Conservation (phyloP, 768 basidiomycete species). For the Pisolithus sp. region DNA sequence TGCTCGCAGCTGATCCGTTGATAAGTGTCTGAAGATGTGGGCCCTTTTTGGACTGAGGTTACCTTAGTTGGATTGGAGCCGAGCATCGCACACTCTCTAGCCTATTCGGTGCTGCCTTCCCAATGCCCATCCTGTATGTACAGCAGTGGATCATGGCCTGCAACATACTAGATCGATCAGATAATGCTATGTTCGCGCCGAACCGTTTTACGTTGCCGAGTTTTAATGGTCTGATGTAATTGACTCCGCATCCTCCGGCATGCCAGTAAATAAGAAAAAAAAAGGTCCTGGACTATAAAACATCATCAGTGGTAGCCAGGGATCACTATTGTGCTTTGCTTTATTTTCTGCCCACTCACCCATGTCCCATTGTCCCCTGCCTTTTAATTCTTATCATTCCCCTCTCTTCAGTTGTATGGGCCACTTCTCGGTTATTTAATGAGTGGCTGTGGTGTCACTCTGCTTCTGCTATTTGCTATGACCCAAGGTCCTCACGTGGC, state of each 20-base stretch:
- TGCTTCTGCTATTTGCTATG: constrained; percentile 29
- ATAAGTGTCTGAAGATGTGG: background rate
- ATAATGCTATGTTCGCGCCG: background rate
- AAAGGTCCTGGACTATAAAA: background rate
- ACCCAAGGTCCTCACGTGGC: constrained; percentile 30
- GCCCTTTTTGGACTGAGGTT: background rate
- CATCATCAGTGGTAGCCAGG: constrained; percentile 1
- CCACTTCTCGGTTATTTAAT: constrained; percentile 7
- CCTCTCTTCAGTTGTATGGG: constrained; percentile 1
- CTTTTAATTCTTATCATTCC: background rate
- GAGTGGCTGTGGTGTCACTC: constrained; percentile 28
- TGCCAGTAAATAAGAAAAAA: background rate
- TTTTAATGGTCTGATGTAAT: background rate
- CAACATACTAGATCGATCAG: background rate
- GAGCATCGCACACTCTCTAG: too few species aligned
- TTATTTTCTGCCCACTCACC: background rate
- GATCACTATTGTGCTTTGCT: constrained; percentile 4
- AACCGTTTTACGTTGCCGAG: background rate
- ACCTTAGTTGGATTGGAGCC: background rate
- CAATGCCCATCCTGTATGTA: background rate
- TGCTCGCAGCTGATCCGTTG: constrained; percentile 21
- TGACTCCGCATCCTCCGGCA: background rate
- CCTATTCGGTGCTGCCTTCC: background rate
- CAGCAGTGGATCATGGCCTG: background rate
- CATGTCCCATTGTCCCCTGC: too few species aligned